Conservation (phyloP, 257 asterid genomes). For the Thymus quinquecostatus region DNA sequence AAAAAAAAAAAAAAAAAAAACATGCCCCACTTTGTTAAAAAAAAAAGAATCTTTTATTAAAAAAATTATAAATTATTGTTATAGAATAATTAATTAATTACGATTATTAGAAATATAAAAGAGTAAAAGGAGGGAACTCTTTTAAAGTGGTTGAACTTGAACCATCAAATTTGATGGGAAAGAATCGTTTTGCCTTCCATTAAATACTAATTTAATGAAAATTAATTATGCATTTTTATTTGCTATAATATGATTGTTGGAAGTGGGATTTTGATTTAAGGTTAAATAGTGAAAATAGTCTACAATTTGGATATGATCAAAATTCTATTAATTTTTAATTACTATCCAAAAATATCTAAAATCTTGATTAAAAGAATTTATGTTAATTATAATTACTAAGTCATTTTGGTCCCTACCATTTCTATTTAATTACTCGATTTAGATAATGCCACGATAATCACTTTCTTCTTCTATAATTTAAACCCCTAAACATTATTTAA, state of each 20-base stretch:
- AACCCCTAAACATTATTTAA: no score
- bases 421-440: no score
- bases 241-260: not conserved
- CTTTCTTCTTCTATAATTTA: no score
- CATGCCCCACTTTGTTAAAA: not conserved
- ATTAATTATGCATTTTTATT: not conserved
- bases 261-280: not conserved
- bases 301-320: not conserved
- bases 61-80: not conserved
- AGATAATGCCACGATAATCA: no score
- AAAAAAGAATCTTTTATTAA: not conserved
- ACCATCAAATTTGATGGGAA: not conserved
- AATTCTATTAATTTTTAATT: no score
- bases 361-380: no score
- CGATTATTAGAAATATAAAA: constrained; percentile 1
- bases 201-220: not conserved
- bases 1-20: not conserved
- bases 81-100: not conserved
- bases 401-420: no score
- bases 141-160: constrained; percentile 1
- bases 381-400: no score
- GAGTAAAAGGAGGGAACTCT: constrained; percentile 14
- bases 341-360: no score
- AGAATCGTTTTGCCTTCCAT: not conserved
- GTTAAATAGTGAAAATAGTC: not conserved